phyloP scores from a whole-genome alignment of 768 basidiomycete species.

The Cubamyces sp. region DNA sequence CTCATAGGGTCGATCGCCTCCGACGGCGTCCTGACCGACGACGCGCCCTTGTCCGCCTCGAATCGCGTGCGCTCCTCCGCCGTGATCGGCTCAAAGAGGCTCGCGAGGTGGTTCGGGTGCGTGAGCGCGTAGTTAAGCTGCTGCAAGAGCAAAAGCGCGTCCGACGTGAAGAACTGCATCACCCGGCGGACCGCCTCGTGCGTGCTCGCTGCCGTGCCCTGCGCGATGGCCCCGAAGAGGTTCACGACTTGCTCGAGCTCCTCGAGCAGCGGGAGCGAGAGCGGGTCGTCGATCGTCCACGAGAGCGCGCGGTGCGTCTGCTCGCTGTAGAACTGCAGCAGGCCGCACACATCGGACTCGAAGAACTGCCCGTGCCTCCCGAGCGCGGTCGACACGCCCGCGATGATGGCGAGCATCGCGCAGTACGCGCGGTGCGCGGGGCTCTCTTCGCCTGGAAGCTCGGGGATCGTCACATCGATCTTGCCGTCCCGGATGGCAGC shows the following conservation, averaged over 20 bases:
- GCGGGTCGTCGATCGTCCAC: conserved; percentile 80
- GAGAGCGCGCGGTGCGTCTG: conserved; percentile 78
- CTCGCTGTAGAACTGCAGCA: conserved; percentile 82
- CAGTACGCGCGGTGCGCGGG: conserved; percentile 84
- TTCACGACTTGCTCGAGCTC: conserved; percentile 83
- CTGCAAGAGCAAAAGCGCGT: conserved; percentile 76
- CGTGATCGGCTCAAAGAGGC: conserved; percentile 79
- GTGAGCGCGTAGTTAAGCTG: conserved; percentile 89
- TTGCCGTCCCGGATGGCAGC: conserved; percentile 74
- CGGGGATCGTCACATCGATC: conserved; percentile 67
- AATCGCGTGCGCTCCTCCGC: conserved; percentile 70
- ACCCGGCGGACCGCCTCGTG: conserved; percentile 63
- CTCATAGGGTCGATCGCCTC: conserved; percentile 63
- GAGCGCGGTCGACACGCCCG: conserved; percentile 67
- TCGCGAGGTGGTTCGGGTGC: conserved; percentile 87
- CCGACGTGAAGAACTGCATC: conserved; percentile 67
- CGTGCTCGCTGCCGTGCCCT: conserved; percentile 47
- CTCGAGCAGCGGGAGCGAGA: conserved; percentile 78
- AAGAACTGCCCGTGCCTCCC: conserved; percentile 76
- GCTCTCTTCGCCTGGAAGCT: conserved; percentile 75
- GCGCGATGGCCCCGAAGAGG: conserved; percentile 76
- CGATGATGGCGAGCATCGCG: conserved; percentile 78
- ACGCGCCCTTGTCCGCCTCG: conserved; percentile 56
- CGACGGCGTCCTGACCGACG: conserved; percentile 41
- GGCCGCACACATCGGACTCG: conserved; percentile 81